Conservation (phyloP, 805 yeast genomes). For the Saccharomycopsis sp. region DNA sequence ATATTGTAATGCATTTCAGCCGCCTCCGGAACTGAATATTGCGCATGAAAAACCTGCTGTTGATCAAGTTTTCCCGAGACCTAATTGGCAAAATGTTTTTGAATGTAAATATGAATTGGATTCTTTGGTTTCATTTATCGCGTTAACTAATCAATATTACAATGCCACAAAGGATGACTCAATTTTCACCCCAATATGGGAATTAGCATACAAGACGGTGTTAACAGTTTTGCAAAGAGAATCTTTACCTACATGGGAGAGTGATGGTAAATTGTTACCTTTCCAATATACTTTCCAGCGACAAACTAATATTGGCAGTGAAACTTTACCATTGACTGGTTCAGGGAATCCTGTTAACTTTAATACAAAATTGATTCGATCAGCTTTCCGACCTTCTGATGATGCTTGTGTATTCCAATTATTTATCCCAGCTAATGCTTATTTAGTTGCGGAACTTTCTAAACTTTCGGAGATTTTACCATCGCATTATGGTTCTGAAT, state of each 20-base stretch:
- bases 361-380: conserved; percentile 48
- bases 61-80: conserved; percentile 63
- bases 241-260: conserved; percentile 51
- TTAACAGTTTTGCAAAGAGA: conserved; percentile 52
- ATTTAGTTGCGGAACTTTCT: conserved; percentile 56
- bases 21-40: conserved; percentile 49
- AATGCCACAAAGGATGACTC: conserved; percentile 45
- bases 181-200: conserved; percentile 44
- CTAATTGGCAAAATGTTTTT: conserved; percentile 66
- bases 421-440: conserved; percentile 83
- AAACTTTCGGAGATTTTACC: conserved; percentile 28
- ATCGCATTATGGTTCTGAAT: conserved; percentile 12
- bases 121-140: conserved; percentile 74
- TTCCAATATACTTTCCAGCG: conserved; percentile 65
- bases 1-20: conserved; percentile 89
- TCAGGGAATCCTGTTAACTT: conserved; percentile 76
- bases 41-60: conserved; percentile 42
- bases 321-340: conserved; percentile 73
- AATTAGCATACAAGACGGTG: conserved; percentile 46
- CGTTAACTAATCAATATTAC: conserved; percentile 65
- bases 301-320: conserved; percentile 68
- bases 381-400: conserved; percentile 49
- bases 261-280: conserved; percentile 34
- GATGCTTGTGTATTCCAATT: conserved; percentile 46
- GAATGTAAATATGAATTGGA: conserved; percentile 91